Base-by-base conservation (phyloP, 768 basidiomycete genomes). In the Rickenella mellea region DNA sequence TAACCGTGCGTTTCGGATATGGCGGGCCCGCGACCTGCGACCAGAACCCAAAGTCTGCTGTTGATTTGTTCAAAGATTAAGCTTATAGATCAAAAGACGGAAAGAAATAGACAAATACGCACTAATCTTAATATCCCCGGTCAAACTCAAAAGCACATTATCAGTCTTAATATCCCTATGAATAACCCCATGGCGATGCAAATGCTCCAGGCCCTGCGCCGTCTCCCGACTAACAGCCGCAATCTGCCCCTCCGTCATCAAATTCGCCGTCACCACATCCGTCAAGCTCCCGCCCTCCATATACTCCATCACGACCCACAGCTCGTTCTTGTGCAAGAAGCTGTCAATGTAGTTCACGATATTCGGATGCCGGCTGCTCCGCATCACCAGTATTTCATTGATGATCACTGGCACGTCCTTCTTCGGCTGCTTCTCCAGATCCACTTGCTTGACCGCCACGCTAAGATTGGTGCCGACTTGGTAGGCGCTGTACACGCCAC, bases 371-470 rank as follows among this genome's bases (percentile, higher is more conserved):
- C 39, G 35, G 15, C 3, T 2, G 19, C 90, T 82, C 19, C 93
- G 87, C 6, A 99, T 98, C 57, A 98, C 96, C 49, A 99, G 78
- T 51, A 98, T 98, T 64, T 99, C 96, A 63, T 99, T 98, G 69
- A 99, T 97, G 68, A 99, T 98, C 39, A 54, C 73, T n/a, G n/a
- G n/a, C n/a, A n/a, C n/a, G 58, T 98, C 94, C 64, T 98, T 96
- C 73, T 97, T 98, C 29, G 96, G 96, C 56, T 98, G 96, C 67
- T 97, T 96, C 64, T 98, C 93, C 22, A 99, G 74, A 69, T 99
- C 94, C 96, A 98, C 98, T 64, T 98, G 94, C 65, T 99, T 99
- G 76, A 99, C 98, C 30, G 96, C 96, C 26, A 98, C 96, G 10
- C 80, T 85, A 25, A 88, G 54, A 62, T 96, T 94, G 22, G 88